Evolutionary conservation across 176 grass and related monocot species (phyloP).

Genomic region (Eragrostis curvula): DNA sequence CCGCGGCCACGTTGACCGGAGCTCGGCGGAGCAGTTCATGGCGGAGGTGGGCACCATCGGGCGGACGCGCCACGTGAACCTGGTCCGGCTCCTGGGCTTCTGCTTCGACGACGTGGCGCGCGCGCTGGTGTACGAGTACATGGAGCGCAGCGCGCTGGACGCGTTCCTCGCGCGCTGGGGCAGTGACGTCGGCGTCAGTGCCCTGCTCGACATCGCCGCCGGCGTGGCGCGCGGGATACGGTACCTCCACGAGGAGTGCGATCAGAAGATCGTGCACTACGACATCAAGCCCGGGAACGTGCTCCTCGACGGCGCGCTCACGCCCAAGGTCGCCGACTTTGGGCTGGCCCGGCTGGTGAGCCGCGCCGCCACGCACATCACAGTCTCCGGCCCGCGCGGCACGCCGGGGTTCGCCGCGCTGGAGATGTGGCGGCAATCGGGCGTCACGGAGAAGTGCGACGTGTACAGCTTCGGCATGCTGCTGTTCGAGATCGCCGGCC

Average conservation of each 20-base stretch:
- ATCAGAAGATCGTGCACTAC: constrained; percentile 53
- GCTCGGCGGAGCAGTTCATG: constrained; percentile 40
- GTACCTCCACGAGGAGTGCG: constrained; percentile 59
- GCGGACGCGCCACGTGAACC: constrained; percentile 47
- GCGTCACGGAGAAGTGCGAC: constrained; percentile 49
- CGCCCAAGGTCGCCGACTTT: constrained; percentile 61
- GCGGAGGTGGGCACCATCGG: constrained; percentile 54
- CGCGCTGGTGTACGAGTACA: constrained; percentile 57
- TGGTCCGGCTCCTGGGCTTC: constrained; percentile 47
- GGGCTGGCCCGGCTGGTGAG: constrained; percentile 44
- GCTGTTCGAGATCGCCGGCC: constrained; percentile 45
- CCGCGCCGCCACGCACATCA: not conserved
- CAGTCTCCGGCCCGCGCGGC: constrained; percentile 30
- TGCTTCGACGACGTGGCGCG: constrained; percentile 44
- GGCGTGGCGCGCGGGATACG: constrained; percentile 43
- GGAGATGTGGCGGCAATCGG: constrained; percentile 33
- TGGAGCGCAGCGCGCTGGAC: constrained; percentile 44
- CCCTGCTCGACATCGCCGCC: constrained; percentile 6
- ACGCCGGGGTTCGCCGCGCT: constrained; percentile 46
- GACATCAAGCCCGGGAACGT: constrained; percentile 59
- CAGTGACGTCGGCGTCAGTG: not conserved
- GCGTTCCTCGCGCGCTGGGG: constrained; percentile 5
- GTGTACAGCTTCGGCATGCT: constrained; percentile 62
- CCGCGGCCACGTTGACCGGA: not conserved
- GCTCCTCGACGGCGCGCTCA: constrained; percentile 35